Evolutionary conservation across 805 yeast species (phyloP).

Genomic region (Vanderwaltozyma polyspora): DNA sequence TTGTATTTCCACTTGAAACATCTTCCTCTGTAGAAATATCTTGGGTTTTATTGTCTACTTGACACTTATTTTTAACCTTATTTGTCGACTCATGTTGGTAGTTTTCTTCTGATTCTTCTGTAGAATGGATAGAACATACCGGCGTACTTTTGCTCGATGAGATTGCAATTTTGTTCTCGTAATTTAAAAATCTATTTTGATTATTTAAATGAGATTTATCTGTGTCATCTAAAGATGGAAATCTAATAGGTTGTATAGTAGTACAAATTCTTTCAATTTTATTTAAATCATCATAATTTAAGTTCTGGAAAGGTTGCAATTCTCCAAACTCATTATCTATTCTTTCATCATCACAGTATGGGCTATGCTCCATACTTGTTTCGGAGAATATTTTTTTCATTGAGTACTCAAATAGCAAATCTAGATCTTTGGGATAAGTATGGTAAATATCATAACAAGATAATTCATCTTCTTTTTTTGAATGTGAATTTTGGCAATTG

Average conservation of each 20-base stretch:
- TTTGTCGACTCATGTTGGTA: too few relatives aligned
- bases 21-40: too few relatives aligned
- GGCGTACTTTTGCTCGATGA: too few relatives aligned
- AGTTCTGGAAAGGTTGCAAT: slow-evolving; percentile 5
- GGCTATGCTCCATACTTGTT: not conserved
- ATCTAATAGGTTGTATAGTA: not conserved
- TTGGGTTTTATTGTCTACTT: not conserved
- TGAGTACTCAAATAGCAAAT: slow-evolving; percentile 11
- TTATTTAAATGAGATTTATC: not conserved
- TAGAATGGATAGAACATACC: too few relatives aligned
- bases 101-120: too few relatives aligned
- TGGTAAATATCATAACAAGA: slow-evolving; percentile 10
- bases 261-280: not conserved
- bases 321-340: not conserved
- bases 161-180: too few relatives aligned
- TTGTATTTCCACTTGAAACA: too few relatives aligned
- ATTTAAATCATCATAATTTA: slow-evolving; percentile 4
- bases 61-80: not conserved
- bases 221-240: slow-evolving; percentile 2
- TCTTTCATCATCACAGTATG: not conserved
- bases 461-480: not conserved
- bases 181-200: not conserved
- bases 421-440: slow-evolving; percentile 10
- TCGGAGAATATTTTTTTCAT: slow-evolving; percentile 5
- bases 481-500: not conserved